Base-by-base conservation (phyloP, 2,329 filamentous ascomycete species). In the Aspergillus hortae region DNA sequence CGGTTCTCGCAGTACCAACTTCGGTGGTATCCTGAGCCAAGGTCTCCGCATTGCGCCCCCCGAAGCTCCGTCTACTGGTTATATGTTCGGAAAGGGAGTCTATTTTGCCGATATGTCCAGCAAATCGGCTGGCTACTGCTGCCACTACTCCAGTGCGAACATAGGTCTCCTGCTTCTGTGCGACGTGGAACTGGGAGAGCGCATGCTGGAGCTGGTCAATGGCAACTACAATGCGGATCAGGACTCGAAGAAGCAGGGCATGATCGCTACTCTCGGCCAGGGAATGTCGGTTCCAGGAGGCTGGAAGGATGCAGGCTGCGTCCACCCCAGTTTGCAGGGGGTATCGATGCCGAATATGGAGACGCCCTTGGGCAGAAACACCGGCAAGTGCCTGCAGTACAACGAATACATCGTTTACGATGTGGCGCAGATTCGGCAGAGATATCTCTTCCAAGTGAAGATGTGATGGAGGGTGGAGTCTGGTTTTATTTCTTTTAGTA, bases 71-170 rank as follows among this genome's bases (percentile, higher is more conserved):
- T 85, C 85, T 0, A 81, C 79, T 4, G 89, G 89, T 1, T 91
- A 92, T 74, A 92, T 92, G 88, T 95, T 95, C 60, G 90, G 87
- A 52, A 95, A 95, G 70, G 90, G 90, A 42, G 88, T 95, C 44
- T 95, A 95, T 66, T 80, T 95, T 2, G 90, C 90, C 2, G 90
- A 95, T 63, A 91, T 91, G 79, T 87, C 84, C 0, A 87, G 83
- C 66, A 95, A 95, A 72, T 90, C 87, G 2, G 89, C 89, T 14
- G 83, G 83, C 61, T 95, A 95, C 73, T 94, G 89, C 67, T 80
- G 70, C 48, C 67, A 83, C 0, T 67, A 72, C 57, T 79, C 75
- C 54, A 88, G 86, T n/a, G 81, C 80, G n/a, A 81, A 83, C 17
- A 83, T 85, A 19, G 90, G 85, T 0, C 76, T 96, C 3, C 76